Evolutionary conservation across 2,329 filamentous ascomycete genomes (phyloP).

Genomic region (Aschersonia sp.): DNA sequence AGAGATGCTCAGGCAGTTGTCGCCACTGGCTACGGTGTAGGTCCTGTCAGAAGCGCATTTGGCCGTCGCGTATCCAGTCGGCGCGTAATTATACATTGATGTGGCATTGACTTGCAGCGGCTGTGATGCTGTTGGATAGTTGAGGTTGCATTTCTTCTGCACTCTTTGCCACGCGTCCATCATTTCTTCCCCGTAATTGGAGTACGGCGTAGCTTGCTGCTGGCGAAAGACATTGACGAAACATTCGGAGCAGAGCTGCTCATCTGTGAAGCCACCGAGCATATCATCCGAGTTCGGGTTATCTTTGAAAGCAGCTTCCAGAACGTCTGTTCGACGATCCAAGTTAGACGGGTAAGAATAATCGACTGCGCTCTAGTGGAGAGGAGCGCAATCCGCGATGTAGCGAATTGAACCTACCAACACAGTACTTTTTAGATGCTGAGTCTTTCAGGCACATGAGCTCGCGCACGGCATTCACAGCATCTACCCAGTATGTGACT

Average conservation of each 20-base stretch:
- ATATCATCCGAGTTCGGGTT: not conserved
- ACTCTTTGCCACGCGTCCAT: conserved; percentile 1
- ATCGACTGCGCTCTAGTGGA: not conserved
- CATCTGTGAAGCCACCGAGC: not conserved
- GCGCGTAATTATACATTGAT: conserved; percentile 1
- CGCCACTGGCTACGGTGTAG: conserved; percentile 1
- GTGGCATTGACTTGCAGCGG: conserved; percentile 1
- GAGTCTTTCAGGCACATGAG: conserved; percentile 2
- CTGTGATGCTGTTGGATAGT: conserved; percentile 1
- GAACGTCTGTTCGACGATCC: not conserved
- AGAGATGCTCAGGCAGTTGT: conserved; percentile 1
- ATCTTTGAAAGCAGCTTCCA: not conserved
- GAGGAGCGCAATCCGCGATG: not conserved
- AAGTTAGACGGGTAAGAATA: not conserved
- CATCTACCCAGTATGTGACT: conserved; percentile 4
- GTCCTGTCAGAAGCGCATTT: not conserved
- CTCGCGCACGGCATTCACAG: not conserved
- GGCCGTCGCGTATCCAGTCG: not conserved
- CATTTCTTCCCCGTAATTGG: conserved; percentile 1
- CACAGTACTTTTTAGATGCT: not conserved
- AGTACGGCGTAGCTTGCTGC: not conserved
- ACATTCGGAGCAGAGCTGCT: not conserved
- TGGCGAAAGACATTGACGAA: not conserved
- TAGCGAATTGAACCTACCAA: not conserved
- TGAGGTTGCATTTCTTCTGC: not conserved